Percentiles rank a stretch among this genome's conserved stretches.
Evolutionary conservation across 1,139 yeast species (phyloP).

Genomic region (Hansenula lynferdii): DNA sequence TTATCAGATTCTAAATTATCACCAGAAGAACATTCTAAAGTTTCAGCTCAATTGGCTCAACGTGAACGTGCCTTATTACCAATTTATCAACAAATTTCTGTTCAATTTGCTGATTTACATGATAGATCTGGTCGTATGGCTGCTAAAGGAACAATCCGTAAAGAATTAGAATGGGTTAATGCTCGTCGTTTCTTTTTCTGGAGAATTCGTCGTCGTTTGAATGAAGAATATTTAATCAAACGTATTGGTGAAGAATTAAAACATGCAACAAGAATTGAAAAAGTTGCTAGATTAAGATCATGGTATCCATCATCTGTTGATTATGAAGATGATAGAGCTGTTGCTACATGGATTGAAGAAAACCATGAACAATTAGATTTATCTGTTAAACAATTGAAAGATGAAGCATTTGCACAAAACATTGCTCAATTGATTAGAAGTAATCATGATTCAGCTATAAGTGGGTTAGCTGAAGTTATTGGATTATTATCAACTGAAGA

Average conservation of each 20-base stretch:
- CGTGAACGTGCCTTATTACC: constrained; percentile 84
- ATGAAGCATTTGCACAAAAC: constrained; percentile 58
- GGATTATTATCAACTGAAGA: constrained; percentile 56
- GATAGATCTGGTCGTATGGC: constrained; percentile 97
- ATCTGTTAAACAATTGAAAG: constrained; percentile 58
- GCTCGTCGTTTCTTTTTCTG: constrained; percentile 98
- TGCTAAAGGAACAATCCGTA: constrained; percentile 87
- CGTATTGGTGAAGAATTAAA: constrained; percentile 65
- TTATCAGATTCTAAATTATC: constrained; percentile 47
- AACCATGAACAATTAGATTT: constrained; percentile 62
- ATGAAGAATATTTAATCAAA: constrained; percentile 83
- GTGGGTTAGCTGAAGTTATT: constrained; percentile 58
- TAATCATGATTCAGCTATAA: constrained; percentile 49
- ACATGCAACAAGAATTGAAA: constrained; percentile 66
- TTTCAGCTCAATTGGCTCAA: constrained; percentile 61
- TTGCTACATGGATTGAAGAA: constrained; percentile 83
- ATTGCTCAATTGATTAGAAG: constrained; percentile 55
- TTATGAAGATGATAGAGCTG: constrained; percentile 68
- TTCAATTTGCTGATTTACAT: constrained; percentile 96
- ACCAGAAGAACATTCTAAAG: constrained; percentile 60
- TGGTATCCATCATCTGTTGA: constrained; percentile 78
- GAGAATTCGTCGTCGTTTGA: constrained; percentile 95
- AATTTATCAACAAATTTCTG: constrained; percentile 85
- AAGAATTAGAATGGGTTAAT: constrained; percentile 79
- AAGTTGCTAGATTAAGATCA: constrained; percentile 80